Evolutionary conservation across 352 stramenopile genomes (phyloP), one percentile per base, ranked within the genome.

Genomic region (Phytophthora tentaculata): DNA sequence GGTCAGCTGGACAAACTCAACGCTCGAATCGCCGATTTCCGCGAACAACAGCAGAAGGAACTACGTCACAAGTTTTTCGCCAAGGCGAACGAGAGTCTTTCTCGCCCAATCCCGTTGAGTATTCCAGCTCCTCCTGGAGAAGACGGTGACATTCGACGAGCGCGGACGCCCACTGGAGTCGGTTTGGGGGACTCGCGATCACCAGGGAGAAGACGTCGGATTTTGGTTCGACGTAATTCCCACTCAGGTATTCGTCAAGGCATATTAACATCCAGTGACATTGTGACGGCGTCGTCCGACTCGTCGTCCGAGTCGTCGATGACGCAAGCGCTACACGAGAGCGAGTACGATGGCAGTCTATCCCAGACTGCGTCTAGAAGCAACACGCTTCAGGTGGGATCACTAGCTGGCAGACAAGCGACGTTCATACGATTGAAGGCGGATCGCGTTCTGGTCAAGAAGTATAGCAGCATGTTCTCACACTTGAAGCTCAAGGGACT

Each of bases 1-100:
- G 86, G 76, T 14, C 88, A 96, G 37, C 79, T 91, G 8, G 87
- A 96, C 67, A 96, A 96, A 65, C 79, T 96, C 22, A 80, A 80
- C 26, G 58, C 79, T 8, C 84, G 85, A 9, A 82, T 96, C 32
- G 67, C 73, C 24, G 88, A 96, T 53, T 89, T 79, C 39, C 86
- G 85, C 1, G 84, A 94, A 56, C 76, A 87, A 26, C 84, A 96
- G 58, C 73, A 94, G 24, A 91, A 90, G 56, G 71, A 92, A 47
- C 26, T 96, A 20, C 86, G 88, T 0, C 84, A 89, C 24, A 81
- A 80, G 22, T 94, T 88, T 68, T 93, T 93, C 39, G 81, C 83
- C 17, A 94, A 94, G 60, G 77, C 79, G 17, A 90, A 87, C 32
- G 77, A 73, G n/a, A 88, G 73, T 51, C 73, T 91, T 50, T 86